phyloP scores from a whole-genome alignment of 2,329 filamentous ascomycete species.

The Biscogniauxia sp. region DNA sequence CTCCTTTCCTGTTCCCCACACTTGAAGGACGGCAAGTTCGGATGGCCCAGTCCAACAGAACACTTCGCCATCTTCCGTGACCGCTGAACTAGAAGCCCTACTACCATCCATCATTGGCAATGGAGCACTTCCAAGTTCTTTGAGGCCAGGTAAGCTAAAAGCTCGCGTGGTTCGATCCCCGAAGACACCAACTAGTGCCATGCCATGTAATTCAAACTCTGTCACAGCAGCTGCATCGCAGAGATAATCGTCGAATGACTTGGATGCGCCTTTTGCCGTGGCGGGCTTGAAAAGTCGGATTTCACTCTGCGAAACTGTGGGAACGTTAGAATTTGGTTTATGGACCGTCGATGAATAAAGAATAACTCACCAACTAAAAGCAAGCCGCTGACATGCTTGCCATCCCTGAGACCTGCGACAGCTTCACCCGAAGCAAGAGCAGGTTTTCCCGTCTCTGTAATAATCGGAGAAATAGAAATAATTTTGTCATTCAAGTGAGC shows the following conservation, averaged over 20 bases:
- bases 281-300: slow-evolving; percentile 87
- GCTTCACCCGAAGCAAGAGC: slow-evolving; percentile 72
- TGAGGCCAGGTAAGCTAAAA: slow-evolving; percentile 83
- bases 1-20: slow-evolving; percentile 73
- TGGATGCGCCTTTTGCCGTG: slow-evolving; percentile 83
- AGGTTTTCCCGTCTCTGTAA: slow-evolving; percentile 71
- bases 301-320: slow-evolving; percentile 63
- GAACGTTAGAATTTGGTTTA: slow-evolving; percentile 25
- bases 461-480: slow-evolving; percentile 75
- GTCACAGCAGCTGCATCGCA: slow-evolving; percentile 80
- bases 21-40: slow-evolving; percentile 77
- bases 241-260: slow-evolving; percentile 77
- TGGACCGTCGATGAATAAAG: slow-evolving; percentile 7
- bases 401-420: slow-evolving; percentile 74
- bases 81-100: slow-evolving; percentile 65
- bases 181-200: slow-evolving; percentile 80
- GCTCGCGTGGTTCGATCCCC: slow-evolving; percentile 77
- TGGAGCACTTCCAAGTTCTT: slow-evolving; percentile 71
- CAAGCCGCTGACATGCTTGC: slow-evolving; percentile 73
- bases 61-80: slow-evolving; percentile 77
- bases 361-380: slow-evolving; percentile 67
- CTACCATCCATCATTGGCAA: slow-evolving; percentile 71
- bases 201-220: slow-evolving; percentile 70
- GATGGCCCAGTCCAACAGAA: slow-evolving; percentile 87
- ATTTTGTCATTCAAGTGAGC: slow-evolving; percentile 66